These are phyloP conservation scores for Sinapis alba DNA, from an alignment of 441 rosid species.

Conservation along the genomic window DNA sequence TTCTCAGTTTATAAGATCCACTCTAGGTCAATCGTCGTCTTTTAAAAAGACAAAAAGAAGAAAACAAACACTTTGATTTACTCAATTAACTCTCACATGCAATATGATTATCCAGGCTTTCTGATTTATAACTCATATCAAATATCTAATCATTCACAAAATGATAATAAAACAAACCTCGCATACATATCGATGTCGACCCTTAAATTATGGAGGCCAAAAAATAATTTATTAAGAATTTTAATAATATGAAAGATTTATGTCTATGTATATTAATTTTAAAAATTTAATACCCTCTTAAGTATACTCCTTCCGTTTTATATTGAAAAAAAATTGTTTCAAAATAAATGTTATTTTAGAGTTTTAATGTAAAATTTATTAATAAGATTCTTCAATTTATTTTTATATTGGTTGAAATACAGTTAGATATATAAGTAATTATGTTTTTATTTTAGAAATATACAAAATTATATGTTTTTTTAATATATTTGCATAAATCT, in stretches of 20 bases:
- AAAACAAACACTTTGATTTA: neutral
- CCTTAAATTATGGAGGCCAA: neutral
- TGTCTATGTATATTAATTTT: neutral
- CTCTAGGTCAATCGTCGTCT: neutral
- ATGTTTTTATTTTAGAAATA: too few relatives aligned
- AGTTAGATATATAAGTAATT: too few relatives aligned
- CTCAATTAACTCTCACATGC: constrained; percentile 2
- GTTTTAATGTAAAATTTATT: too few relatives aligned
- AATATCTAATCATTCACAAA: neutral
- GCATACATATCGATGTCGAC: neutral
- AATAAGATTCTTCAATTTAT: too few relatives aligned
- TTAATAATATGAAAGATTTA: too few relatives aligned
- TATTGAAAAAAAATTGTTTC: too few relatives aligned
- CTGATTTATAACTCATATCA: neutral
- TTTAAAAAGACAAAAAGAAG: neutral
- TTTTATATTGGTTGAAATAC: too few relatives aligned
- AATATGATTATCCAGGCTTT: neutral
- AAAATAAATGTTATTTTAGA: too few relatives aligned
- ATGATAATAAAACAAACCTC: neutral
- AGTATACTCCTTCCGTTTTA: too few relatives aligned
- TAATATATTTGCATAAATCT: too few relatives aligned
- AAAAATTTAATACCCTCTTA: neutral
- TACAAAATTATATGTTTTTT: too few relatives aligned
- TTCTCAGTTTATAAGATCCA: neutral
- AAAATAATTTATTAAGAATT: neutral